Conservation (phyloP, 1,284 basidiomycete species). For the Sparassis latifolia region DNA sequence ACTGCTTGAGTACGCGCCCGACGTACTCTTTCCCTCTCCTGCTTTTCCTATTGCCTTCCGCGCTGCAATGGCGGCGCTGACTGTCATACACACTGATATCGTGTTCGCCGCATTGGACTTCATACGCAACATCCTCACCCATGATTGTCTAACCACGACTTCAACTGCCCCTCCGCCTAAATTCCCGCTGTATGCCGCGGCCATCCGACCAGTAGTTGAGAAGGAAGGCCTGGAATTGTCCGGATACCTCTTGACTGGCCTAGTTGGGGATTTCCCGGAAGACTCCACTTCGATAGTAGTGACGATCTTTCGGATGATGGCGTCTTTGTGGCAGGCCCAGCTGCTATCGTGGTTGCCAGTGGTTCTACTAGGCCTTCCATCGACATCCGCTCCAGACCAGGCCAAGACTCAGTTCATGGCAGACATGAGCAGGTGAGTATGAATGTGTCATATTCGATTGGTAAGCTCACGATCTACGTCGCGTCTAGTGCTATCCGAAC, state of each 20-base stretch:
- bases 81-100: slow-evolving; percentile 75
- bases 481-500: slow-evolving; percentile 39
- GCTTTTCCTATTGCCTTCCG: slow-evolving; percentile 74
- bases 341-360: slow-evolving; percentile 69
- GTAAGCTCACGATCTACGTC: background rate
- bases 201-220: slow-evolving; percentile 64
- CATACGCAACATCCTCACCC: slow-evolving; percentile 67
- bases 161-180: slow-evolving; percentile 47
- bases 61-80: slow-evolving; percentile 70
- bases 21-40: slow-evolving; percentile 72
- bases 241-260: slow-evolving; percentile 68
- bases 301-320: slow-evolving; percentile 71
- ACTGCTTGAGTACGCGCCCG: slow-evolving; percentile 64
- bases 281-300: slow-evolving; percentile 74
- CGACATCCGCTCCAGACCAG: slow-evolving; percentile 51
- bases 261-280: slow-evolving; percentile 85
- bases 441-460: background rate
- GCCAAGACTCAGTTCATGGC: slow-evolving; percentile 74
- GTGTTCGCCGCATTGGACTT: slow-evolving; percentile 80
- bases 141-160: slow-evolving; percentile 53
- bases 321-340: slow-evolving; percentile 60
- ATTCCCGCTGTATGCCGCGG: slow-evolving; percentile 54
- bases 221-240: slow-evolving; percentile 74
- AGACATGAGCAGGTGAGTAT: slow-evolving; percentile 68
- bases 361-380: slow-evolving; percentile 68